Evolutionary conservation across 495 filamentous ascomycete species (phyloP), one percentile per base, ranked within the genome.

Genomic region (Chlorociboria aeruginascens): DNA sequence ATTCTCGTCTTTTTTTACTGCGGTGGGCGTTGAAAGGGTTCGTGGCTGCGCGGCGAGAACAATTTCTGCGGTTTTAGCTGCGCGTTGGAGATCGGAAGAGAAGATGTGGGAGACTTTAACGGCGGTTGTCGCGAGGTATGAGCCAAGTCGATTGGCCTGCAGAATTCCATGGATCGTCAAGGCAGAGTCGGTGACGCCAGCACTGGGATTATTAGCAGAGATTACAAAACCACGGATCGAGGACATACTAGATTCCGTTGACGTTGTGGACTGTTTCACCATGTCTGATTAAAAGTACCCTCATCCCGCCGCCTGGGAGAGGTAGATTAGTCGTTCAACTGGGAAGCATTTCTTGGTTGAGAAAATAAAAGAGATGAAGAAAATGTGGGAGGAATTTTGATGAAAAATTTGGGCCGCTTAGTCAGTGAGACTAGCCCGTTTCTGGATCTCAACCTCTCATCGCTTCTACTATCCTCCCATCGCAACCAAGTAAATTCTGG

Each of bases 221-320:
- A 6, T 43, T 11, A 20, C 8, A 9, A 20, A 12, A 40, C 12
- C 14, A 12, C 32, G 31, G 37, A 28, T 4, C 37, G 32, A 34
- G 30, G 17, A 42, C 79, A 52, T 72, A 90, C 86, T 83, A 87
- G 46, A 80, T 58, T 43, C 77, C 72, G 32, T 80, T 81, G 45
- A 92, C 79, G 66, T 94, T 95, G 63, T 92, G 81, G 37, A 89
- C 81, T 3, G 88, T 89, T 63, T 95, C 89, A 49, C 81, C 89
- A 67, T 95, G 88, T 43, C 88, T 77, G 50, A 92, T 79, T 41
- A 95, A 75, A 59, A 85, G 75, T 39, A 95, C 64, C 60, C 70
- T 77, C 84, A 92, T 83, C 50, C 50, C 49, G 51, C 52, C 47
- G 39, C 40, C 45, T 41, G 52, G 52, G 56, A 57, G 46, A 48